Evolutionary conservation across 208 protist genomes (phyloP).

Genomic region (Lotmaria passim): DNA sequence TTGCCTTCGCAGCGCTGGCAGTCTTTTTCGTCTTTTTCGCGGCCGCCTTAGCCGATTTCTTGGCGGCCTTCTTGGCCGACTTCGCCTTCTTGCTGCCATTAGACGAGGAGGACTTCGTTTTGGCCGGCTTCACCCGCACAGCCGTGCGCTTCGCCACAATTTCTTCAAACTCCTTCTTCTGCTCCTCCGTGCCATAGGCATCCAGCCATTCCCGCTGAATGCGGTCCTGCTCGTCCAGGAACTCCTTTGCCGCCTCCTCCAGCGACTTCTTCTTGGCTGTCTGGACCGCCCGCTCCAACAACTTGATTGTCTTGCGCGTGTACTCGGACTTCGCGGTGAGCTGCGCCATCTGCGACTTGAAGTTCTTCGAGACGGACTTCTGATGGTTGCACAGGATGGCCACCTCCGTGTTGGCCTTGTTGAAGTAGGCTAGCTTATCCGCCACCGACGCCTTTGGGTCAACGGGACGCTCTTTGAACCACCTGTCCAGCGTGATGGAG

Average conservation of each 20-base stretch:
- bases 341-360: conserved; percentile 77
- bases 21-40: conserved; percentile 59
- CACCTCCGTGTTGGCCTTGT: conserved; percentile 97
- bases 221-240: conserved; percentile 85
- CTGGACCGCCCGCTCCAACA: conserved; percentile 72
- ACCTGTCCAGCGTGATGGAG: conserved; percentile 96
- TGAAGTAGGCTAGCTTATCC: conserved; percentile 97
- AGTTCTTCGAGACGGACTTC: conserved; percentile 93
- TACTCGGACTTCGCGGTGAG: conserved; percentile 83
- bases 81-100: conserved; percentile 39
- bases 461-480: conserved; percentile 93
- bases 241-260: conserved; percentile 82
- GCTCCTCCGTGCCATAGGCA: conserved; percentile 86
- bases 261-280: conserved; percentile 67
- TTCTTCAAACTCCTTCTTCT: conserved; percentile 88
- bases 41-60: conserved; percentile 31
- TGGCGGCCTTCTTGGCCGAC: conserved; percentile 40
- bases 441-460: conserved; percentile 61
- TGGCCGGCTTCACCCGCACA: conserved; percentile 30
- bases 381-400: conserved; percentile 99
- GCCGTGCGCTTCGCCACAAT: conserved; percentile 70
- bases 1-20: conserved; percentile 24
- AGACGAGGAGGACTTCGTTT: conserved; percentile 41
- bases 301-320: conserved; percentile 76
- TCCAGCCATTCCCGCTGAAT: conserved; percentile 90